A percentile compares a stretch with the other conserved stretches of the same genome.
Conservation (phyloP, 768 basidiomycete species). For the Leucosporidium scottii region DNA sequence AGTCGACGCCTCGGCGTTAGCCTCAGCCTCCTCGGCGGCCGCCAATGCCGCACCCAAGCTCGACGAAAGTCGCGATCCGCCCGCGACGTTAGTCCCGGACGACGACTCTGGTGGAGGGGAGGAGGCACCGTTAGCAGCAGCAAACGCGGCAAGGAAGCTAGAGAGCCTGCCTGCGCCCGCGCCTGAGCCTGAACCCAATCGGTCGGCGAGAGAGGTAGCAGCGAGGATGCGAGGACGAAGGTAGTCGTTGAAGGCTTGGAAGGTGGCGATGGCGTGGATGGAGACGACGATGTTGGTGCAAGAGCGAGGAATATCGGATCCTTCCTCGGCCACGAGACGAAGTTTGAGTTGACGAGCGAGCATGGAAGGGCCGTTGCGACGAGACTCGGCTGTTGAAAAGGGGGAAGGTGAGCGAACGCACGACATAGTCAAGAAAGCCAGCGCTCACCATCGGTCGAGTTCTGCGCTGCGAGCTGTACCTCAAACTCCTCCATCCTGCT, state of each 20-base stretch:
- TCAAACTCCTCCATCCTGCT: constrained; percentile 95
- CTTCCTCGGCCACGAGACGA: constrained; percentile 79
- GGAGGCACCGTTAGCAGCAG: constrained; percentile 39
- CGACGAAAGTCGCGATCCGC: neutral
- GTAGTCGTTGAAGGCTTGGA: constrained; percentile 95
- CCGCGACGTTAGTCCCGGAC: neutral
- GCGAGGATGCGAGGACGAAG: constrained; percentile 82
- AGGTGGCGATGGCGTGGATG: constrained; percentile 95
- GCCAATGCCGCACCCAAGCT: neutral
- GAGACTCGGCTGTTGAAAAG: constrained; percentile 56
- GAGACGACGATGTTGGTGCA: constrained; percentile 78
- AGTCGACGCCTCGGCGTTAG: neutral
- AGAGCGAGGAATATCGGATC: constrained; percentile 78
- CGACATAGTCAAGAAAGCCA: neutral
- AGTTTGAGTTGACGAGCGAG: constrained; percentile 88
- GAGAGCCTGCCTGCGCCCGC: constrained; percentile 52
- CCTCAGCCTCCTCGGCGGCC: neutral
- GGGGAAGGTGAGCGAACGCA: neutral
- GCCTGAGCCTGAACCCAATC: constrained; percentile 22
- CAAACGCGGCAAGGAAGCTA: constrained; percentile 84
- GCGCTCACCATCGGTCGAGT: constrained; percentile 53
- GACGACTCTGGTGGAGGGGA: constrained; percentile 1
- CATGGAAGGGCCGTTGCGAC: constrained; percentile 70
- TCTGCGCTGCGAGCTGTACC: constrained; percentile 59
- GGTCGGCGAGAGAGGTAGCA: constrained; percentile 34